A percentile compares a stretch with the other conserved stretches of the same genome.
Conservation (phyloP, 306 rosid genomes). For the Vachellia pachyceras region DNA sequence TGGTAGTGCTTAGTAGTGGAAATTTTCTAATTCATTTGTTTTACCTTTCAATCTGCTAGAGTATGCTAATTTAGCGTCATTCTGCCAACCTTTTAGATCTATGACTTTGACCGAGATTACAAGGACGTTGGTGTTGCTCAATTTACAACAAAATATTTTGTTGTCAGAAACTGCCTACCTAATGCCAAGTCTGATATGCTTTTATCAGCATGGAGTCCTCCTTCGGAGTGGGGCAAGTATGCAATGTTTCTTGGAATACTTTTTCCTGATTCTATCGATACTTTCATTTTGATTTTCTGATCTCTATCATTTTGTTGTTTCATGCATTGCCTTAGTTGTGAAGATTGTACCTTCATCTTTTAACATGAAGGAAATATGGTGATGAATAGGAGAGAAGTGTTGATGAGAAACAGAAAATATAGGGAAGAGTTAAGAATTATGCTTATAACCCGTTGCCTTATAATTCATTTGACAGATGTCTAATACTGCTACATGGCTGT, state of each 20-base stretch:
- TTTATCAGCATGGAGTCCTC: slow-evolving; percentile 98
- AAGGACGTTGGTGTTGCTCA: slow-evolving; percentile 95
- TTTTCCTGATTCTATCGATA: slow-evolving; percentile 34
- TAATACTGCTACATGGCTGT: no score
- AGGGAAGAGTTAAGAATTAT: not conserved
- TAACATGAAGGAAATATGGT: not conserved
- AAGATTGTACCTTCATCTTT: slow-evolving; percentile 14
- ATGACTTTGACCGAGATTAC: slow-evolving; percentile 97
- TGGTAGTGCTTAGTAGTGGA: slow-evolving; percentile 23
- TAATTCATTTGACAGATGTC: not conserved
- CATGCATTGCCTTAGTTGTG: slow-evolving; percentile 18
- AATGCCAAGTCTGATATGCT: slow-evolving; percentile 96
- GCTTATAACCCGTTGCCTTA: not conserved
- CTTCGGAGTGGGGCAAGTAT: slow-evolving; percentile 92
- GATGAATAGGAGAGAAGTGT: not conserved
- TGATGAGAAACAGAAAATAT: not conserved
- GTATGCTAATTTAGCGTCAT: slow-evolving; percentile 44
- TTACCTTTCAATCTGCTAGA: slow-evolving; percentile 34
- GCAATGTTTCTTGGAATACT: slow-evolving; percentile 43
- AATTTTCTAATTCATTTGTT: slow-evolving; percentile 24
- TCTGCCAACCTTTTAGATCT: slow-evolving; percentile 59
- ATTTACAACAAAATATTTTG: slow-evolving; percentile 91
- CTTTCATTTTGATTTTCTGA: slow-evolving; percentile 30
- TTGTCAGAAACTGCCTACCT: slow-evolving; percentile 89
- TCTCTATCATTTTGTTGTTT: slow-evolving; percentile 32